Evolutionary conservation across 805 yeast species (phyloP).

Genomic region (Middelhovenomyces tepae): DNA sequence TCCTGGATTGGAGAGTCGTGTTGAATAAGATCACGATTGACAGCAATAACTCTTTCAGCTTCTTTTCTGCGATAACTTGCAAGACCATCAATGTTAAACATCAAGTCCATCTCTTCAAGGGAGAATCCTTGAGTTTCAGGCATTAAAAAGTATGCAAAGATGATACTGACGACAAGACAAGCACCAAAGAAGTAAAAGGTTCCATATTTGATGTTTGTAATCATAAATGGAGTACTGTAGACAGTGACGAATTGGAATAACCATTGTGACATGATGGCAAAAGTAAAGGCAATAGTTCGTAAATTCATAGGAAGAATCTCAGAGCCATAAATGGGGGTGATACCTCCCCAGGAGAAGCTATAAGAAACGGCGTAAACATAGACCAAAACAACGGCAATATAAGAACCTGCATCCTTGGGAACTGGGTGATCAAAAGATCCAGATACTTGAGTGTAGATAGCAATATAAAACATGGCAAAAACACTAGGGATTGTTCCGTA

Average conservation of each 20-base stretch:
- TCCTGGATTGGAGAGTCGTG: slow-evolving; percentile 9
- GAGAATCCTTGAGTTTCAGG: slow-evolving; percentile 37
- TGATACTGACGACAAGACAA: slow-evolving; percentile 13
- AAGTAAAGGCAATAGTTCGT: slow-evolving; percentile 9
- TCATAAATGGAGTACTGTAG: slow-evolving; percentile 38
- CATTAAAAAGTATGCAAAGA: slow-evolving; percentile 29
- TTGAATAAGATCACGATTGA: slow-evolving; percentile 7
- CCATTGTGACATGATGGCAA: slow-evolving; percentile 10
- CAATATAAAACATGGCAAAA: slow-evolving; percentile 40
- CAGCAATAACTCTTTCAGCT: slow-evolving; percentile 8
- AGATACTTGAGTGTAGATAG: slow-evolving; percentile 37
- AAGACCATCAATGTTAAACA: slow-evolving; percentile 8
- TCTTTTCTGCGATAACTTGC: slow-evolving; percentile 7
- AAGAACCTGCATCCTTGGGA: slow-evolving; percentile 10
- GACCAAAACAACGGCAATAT: slow-evolving; percentile 12
- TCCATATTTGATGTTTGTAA: slow-evolving; percentile 36
- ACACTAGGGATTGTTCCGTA: slow-evolving; percentile 34
- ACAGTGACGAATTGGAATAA: slow-evolving; percentile 41
- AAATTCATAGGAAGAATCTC: slow-evolving; percentile 15
- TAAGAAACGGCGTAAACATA: slow-evolving; percentile 12
- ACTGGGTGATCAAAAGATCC: slow-evolving; percentile 27
- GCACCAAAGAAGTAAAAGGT: slow-evolving; percentile 36
- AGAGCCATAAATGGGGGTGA: slow-evolving; percentile 16
- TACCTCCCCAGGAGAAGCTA: slow-evolving; percentile 17
- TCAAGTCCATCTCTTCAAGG: slow-evolving; percentile 34